Percentiles rank a stretch among this genome's conserved stretches.
Conservation (phyloP, 2,329 filamentous ascomycete genomes). For the Stagonosporopsis tanaceti region DNA sequence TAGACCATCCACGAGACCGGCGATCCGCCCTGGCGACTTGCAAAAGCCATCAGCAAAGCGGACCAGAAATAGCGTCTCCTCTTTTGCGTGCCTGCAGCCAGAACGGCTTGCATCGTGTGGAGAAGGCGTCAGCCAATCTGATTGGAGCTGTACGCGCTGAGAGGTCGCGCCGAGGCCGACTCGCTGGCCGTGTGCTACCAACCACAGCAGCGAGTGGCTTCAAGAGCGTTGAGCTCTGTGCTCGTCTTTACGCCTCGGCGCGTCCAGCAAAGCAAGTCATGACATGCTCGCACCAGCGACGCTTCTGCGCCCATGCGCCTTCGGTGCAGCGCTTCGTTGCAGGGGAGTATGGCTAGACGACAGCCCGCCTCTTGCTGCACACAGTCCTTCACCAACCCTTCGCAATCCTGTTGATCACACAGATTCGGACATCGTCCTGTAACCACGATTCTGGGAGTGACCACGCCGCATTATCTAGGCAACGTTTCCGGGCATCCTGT, state of each 20-base stretch:
- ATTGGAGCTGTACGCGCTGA: conserved; percentile 18
- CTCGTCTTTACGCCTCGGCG: conserved; percentile 41
- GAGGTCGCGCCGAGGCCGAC: conserved; percentile 26
- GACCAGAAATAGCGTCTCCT: conserved; percentile 38
- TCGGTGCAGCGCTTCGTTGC: conserved; percentile 33
- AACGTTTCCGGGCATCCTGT: conserved; percentile 10
- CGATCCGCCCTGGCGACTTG: conserved; percentile 13
- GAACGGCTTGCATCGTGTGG: conserved; percentile 25
- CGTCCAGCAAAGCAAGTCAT: conserved; percentile 33
- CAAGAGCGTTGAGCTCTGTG: conserved; percentile 29
- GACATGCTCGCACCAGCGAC: conserved; percentile 28
- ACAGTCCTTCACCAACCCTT: conserved; percentile 31
- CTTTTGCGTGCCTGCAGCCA: conserved; percentile 31
- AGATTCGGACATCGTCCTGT: conserved; percentile 11
- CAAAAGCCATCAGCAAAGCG: conserved; percentile 13
- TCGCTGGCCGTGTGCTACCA: conserved; percentile 39
- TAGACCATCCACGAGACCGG: conserved; percentile 24
- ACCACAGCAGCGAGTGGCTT: conserved; percentile 42
- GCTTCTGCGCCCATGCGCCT: conserved; percentile 28
- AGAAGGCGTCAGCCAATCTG: conserved; percentile 15
- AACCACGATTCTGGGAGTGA: conserved; percentile 20
- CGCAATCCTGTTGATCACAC: conserved; percentile 27
- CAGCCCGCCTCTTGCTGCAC: conserved; percentile 29
- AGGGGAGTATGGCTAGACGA: conserved; percentile 29
- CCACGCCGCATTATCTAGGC: conserved; percentile 14